phyloP scores from a whole-genome alignment of 345 rosid species.

The Odontarrhena argentea region DNA sequence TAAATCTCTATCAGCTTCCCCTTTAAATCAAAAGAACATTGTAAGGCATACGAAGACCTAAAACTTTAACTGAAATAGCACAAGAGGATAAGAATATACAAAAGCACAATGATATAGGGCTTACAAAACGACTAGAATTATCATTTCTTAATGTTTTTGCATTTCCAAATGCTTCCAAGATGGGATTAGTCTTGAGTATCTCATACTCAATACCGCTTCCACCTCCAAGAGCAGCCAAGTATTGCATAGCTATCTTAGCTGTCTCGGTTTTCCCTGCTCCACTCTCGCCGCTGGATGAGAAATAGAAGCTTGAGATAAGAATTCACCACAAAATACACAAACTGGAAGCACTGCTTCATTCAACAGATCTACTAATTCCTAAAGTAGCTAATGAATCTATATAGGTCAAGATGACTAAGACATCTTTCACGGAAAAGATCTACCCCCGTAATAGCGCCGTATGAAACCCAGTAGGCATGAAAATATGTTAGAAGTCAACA shows the following conservation, averaged over 20 bases:
- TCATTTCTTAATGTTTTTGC: constrained; percentile 95
- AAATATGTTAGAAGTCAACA: constrained; percentile 5
- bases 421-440: not conserved
- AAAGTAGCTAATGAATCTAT: constrained; percentile 11
- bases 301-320: constrained; percentile 36
- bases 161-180: constrained; percentile 98
- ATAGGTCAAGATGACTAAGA: constrained; percentile 21
- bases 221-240: constrained; percentile 99
- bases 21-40: constrained; percentile 46
- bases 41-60: constrained; percentile 8
- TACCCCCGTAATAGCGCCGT: not conserved
- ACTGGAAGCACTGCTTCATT: constrained; percentile 11
- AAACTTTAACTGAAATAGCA: not conserved
- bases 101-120: constrained; percentile 45
- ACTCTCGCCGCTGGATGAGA: constrained; percentile 87
- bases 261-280: constrained; percentile 99
- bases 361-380: constrained; percentile 5
- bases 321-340: constrained; percentile 31
- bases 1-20: constrained; percentile 96
- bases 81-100: constrained; percentile 4
- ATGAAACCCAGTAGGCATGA: constrained; percentile 8
- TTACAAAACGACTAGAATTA: constrained; percentile 99
- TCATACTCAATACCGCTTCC: constrained; percentile 98
- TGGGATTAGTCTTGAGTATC: constrained; percentile 94
- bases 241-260: constrained; percentile 99